Conservation (phyloP, 2,329 filamentous ascomycete genomes). For the Cordyceps cateniannulata region DNA sequence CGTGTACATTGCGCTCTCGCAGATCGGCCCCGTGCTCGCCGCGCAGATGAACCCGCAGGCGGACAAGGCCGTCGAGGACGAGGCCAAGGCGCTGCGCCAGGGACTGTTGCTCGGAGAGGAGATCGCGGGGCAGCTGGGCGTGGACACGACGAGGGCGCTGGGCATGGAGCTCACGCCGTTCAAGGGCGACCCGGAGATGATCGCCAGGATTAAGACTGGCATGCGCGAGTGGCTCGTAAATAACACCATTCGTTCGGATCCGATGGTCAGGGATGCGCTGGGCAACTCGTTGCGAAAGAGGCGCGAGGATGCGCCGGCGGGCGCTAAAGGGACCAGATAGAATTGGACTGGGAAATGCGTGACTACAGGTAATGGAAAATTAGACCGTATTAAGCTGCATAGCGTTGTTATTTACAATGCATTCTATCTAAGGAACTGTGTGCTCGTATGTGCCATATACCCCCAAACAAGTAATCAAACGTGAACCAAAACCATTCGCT, state of each 20-base stretch:
- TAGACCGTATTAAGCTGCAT: not conserved
- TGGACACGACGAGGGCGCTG: conserved; percentile 64
- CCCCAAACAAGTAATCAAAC: not conserved
- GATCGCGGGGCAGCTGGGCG: conserved; percentile 52
- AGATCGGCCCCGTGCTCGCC: conserved; percentile 64
- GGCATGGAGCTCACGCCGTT: conserved; percentile 78
- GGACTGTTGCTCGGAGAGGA: conserved; percentile 62
- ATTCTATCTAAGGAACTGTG: not conserved
- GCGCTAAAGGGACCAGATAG: conserved; percentile 48
- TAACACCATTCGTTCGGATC: conserved; percentile 73
- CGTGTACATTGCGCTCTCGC: conserved; percentile 74
- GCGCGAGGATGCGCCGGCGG: conserved; percentile 55
- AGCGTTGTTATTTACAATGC: not conserved
- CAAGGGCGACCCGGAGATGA: conserved; percentile 59
- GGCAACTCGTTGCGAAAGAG: conserved; percentile 58
- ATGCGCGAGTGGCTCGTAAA: conserved; percentile 84
- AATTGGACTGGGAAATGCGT: not conserved
- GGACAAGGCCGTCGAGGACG: conserved; percentile 21
- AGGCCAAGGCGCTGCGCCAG: conserved; percentile 47
- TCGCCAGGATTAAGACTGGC: conserved; percentile 54
- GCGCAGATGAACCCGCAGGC: conserved; percentile 19
- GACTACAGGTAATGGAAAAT: not conserved
- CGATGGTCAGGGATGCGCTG: conserved; percentile 76
- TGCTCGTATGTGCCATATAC: not conserved
- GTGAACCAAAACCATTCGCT: not conserved